A percentile compares a stretch with the other conserved stretches of the same genome.
phyloP scores from a whole-genome alignment of 345 rosid species.

The Chamaenerion angustifolium region DNA sequence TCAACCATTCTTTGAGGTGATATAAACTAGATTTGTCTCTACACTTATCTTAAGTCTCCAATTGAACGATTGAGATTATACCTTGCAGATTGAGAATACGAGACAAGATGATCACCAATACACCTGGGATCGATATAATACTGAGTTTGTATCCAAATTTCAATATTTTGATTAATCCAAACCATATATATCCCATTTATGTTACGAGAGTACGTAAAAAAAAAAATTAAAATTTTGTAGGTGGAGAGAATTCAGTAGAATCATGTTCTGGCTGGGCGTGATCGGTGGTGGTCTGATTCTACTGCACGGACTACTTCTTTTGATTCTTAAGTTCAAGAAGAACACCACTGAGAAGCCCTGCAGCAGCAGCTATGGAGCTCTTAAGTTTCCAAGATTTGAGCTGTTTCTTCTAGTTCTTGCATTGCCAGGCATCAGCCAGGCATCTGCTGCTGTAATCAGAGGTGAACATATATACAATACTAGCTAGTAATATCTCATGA shows the following conservation, averaged over 20 bases:
- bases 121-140: constrained; percentile 23
- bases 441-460: constrained; percentile 46
- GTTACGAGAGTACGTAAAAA: no score
- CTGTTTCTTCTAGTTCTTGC: constrained; percentile 63
- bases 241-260: constrained; percentile 77
- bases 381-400: constrained; percentile 72
- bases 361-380: constrained; percentile 38
- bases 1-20: constrained; percentile 59
- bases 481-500: background rate
- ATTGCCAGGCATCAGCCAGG: constrained; percentile 59
- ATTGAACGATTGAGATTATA: background rate
- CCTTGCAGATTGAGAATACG: constrained; percentile 42
- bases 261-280: constrained; percentile 79
- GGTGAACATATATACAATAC: constrained; percentile 21
- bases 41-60: no score
- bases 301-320: constrained; percentile 35
- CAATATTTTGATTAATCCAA: no score
- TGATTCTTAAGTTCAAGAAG: constrained; percentile 42
- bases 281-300: constrained; percentile 50
- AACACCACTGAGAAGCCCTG: constrained; percentile 20
- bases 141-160: constrained; percentile 30
- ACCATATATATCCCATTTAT: no score
- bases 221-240: constrained; percentile 18
- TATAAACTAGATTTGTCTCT: constrained; percentile 3
- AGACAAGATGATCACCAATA: constrained; percentile 57